Percentiles rank a stretch among this genome's conserved stretches.
phyloP scores from a whole-genome alignment of 768 basidiomycete species.

The Russula griseocarnosa region DNA sequence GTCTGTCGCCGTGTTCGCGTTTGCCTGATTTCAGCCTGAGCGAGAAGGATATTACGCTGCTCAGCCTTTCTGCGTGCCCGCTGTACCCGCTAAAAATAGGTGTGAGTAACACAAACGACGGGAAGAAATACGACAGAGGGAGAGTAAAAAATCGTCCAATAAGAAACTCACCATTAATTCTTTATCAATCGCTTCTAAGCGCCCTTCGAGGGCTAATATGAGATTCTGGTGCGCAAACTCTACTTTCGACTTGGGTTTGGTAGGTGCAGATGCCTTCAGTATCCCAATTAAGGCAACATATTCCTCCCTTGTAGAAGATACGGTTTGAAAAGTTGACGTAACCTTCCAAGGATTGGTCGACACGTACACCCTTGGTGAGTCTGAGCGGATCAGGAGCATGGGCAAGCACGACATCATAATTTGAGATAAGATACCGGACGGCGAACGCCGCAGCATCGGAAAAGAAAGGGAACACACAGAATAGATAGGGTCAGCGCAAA shows the following conservation, averaged over 20 bases:
- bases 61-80: constrained; percentile 67
- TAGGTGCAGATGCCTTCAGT: constrained; percentile 50
- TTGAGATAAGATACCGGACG: constrained; percentile 30
- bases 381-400: constrained; percentile 38
- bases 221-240: constrained; percentile 61
- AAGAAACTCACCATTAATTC: constrained; percentile 62
- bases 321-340: constrained; percentile 66
- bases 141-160: constrained; percentile 11
- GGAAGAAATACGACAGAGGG: constrained; percentile 4
- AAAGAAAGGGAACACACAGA: constrained; percentile 39
- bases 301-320: constrained; percentile 70
- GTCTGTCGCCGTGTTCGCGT: constrained; percentile 74
- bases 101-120: constrained; percentile 17
- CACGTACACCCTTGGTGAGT: constrained; percentile 78
- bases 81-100: constrained; percentile 57
- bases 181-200: constrained; percentile 61
- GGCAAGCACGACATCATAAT: constrained; percentile 29
- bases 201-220: constrained; percentile 56
- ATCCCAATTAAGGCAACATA: constrained; percentile 61
- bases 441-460: constrained; percentile 44
- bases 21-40: constrained; percentile 73
- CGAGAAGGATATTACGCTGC: constrained; percentile 57
- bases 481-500: constrained; percentile 47
- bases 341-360: constrained; percentile 92
- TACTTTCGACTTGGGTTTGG: constrained; percentile 47